Evolutionary conservation across 352 stramenopile genomes (phyloP).

Genomic region (Phytopythium aichiense): DNA sequence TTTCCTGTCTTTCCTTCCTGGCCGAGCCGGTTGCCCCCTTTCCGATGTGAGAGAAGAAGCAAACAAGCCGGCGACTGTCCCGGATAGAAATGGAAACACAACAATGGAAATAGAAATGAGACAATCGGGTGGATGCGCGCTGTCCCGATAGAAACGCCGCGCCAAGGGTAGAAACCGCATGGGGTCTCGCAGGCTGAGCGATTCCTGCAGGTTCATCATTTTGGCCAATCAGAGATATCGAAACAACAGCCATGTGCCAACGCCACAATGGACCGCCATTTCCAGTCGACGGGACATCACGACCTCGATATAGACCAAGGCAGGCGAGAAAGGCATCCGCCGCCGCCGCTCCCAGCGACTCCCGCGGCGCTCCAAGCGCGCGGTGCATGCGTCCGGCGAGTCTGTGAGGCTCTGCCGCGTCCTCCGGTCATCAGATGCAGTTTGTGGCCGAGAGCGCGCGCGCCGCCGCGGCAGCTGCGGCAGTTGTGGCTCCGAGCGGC

Average conservation of each 20-base stretch:
- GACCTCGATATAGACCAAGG: neutral
- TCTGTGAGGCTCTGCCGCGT: neutral
- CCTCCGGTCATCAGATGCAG: neutral
- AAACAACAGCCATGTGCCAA: too few species aligned
- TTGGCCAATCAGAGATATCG: too few species aligned
- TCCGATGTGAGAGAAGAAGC: neutral
- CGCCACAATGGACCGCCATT: too few species aligned
- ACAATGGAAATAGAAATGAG: constrained; percentile 1
- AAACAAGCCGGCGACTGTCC: neutral
- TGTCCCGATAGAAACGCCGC: neutral
- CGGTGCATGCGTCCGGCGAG: neutral
- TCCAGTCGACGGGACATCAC: neutral
- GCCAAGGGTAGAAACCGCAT: neutral
- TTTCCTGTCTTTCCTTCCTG: neutral
- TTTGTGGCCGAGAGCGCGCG: neutral
- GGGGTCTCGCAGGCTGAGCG: neutral
- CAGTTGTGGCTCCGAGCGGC: neutral
- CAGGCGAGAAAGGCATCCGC: neutral
- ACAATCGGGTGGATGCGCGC: neutral
- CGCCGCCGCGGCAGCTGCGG: neutral
- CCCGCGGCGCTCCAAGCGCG: neutral
- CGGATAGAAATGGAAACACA: constrained; percentile 1
- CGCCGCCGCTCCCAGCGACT: neutral
- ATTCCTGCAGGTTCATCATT: too few species aligned
- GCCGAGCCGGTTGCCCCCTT: neutral